Evolutionary conservation across 306 rosid genomes (phyloP).

Genomic region (Quercus aquifolioides): DNA sequence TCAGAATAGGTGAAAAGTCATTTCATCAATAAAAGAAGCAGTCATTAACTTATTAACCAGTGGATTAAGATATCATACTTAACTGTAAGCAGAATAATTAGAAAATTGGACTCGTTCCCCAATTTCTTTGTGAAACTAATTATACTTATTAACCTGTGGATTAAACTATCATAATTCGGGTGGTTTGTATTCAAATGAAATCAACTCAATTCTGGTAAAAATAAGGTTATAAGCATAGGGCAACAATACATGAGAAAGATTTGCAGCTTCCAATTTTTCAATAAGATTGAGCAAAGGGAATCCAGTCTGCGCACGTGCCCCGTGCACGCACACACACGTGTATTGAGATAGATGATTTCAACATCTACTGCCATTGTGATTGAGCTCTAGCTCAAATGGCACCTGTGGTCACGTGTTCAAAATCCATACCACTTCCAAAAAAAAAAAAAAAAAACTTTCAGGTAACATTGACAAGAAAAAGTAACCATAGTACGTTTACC

Average conservation of each 20-base stretch:
- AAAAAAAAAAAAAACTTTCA: no score
- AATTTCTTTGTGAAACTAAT: background rate
- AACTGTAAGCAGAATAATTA: background rate
- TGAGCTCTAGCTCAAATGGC: background rate
- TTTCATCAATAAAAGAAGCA: no score
- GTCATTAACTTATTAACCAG: no score
- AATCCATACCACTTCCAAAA: background rate
- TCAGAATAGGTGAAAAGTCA: background rate
- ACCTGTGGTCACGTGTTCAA: background rate
- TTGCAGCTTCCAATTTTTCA: background rate
- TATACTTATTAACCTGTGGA: no score
- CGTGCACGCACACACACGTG: no score
- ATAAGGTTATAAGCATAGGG: background rate
- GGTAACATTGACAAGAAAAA: background rate
- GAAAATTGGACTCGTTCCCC: background rate
- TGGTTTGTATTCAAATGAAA: background rate
- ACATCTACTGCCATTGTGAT: background rate
- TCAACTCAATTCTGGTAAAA: background rate
- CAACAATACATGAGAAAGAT: background rate
- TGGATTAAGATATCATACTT: background rate
- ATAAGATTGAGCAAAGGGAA: background rate
- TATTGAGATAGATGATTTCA: background rate
- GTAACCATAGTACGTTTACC: slow-evolving; percentile 1
- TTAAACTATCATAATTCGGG: background rate
- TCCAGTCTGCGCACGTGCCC: background rate